Evolutionary conservation across 495 filamentous ascomycete species (phyloP).

Genomic region (Neurospora cerealis): DNA sequence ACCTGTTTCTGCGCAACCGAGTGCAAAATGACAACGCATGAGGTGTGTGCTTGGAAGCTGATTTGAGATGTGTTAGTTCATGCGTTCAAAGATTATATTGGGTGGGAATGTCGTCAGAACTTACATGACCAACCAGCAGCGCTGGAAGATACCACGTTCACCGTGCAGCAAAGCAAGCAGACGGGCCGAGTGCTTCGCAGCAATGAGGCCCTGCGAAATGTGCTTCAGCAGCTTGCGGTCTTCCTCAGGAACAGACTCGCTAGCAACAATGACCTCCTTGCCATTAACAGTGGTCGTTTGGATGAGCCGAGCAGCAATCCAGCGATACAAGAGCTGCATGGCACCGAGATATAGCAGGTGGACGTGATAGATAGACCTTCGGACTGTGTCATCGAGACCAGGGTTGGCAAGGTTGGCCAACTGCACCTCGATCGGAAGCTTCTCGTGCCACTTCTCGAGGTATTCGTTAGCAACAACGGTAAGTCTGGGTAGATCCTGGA

Average conservation of each 20-base stretch:
- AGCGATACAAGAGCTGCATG: slow-evolving; percentile 23
- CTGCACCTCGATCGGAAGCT: not conserved
- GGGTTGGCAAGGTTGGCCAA: slow-evolving; percentile 11
- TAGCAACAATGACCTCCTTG: not conserved
- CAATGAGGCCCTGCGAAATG: slow-evolving; percentile 10
- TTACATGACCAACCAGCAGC: slow-evolving; percentile 28
- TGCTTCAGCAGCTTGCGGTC: slow-evolving; percentile 3
- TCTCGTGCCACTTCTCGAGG: slow-evolving; percentile 5
- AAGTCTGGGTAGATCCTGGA: slow-evolving; percentile 9
- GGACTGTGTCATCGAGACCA: slow-evolving; percentile 4
- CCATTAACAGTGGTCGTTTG: not conserved
- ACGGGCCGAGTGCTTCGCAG: slow-evolving; percentile 17
- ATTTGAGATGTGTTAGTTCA: not conserved
- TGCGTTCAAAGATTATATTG: not conserved
- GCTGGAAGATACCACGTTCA: slow-evolving; percentile 19
- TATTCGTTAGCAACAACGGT: slow-evolving; percentile 10
- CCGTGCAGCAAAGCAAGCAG: slow-evolving; percentile 16
- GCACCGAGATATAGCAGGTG: slow-evolving; percentile 26
- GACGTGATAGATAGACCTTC: slow-evolving; percentile 21
- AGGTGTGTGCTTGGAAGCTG: slow-evolving; percentile 23
- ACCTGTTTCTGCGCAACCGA: slow-evolving; percentile 19
- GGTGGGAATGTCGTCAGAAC: not conserved
- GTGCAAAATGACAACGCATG: slow-evolving; percentile 21
- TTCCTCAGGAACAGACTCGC: not conserved
- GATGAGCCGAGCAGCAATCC: slow-evolving; percentile 16